phyloP scores from a whole-genome alignment of 768 basidiomycete genomes.

The Gelatoporia subvermispora region DNA sequence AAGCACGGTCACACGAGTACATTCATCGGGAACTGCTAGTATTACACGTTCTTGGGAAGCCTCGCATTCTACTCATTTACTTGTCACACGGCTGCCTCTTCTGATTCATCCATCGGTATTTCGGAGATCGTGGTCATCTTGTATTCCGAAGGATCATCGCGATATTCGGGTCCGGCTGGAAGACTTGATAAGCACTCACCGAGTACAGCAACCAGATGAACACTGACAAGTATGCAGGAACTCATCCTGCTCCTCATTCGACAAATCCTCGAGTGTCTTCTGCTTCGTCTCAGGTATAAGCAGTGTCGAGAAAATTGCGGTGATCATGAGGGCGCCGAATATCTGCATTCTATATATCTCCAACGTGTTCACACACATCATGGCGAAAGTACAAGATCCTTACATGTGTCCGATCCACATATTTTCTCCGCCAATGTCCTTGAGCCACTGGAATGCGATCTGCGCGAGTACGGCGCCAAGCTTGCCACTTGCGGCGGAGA shows the following conservation, averaged over 20 bases:
- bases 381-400: conserved; percentile 6
- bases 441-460: conserved; percentile 29
- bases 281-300: conserved; percentile 40
- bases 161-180: too few relatives aligned
- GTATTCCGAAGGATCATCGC: too few relatives aligned
- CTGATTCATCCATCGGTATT: too few relatives aligned
- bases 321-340: conserved; percentile 44
- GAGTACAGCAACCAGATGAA: too few relatives aligned
- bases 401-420: conserved; percentile 29
- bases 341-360: conserved; percentile 30
- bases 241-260: conserved; percentile 31
- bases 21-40: too few relatives aligned
- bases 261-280: conserved; percentile 30
- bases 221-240: conserved; percentile 16
- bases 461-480: conserved; percentile 36
- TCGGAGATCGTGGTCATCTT: too few relatives aligned
- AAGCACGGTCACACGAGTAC: too few relatives aligned
- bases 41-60: too few relatives aligned
- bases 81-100: too few relatives aligned
- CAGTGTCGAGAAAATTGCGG: conserved; percentile 36
- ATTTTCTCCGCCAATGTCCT: conserved; percentile 29
- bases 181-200: too few relatives aligned
- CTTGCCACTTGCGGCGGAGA: conserved; percentile 39
- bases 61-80: too few relatives aligned
- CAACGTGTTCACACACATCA: neutral